Evolutionary conservation across 1,284 basidiomycete genomes (phyloP).

Genomic region (Microbotryomycetes sp.): DNA sequence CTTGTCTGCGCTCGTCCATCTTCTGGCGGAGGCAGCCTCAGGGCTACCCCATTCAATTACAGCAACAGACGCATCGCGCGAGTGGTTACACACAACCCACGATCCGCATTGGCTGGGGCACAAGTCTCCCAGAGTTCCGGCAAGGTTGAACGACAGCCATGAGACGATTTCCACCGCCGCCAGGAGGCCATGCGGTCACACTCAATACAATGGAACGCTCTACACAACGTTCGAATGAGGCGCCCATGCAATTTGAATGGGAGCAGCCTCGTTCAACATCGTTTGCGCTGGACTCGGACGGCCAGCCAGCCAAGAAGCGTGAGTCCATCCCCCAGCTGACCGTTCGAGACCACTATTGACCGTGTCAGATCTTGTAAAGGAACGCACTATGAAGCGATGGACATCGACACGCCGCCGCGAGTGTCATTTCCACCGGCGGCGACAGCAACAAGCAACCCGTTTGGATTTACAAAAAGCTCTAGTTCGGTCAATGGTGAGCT

Average conservation of each 20-base stretch:
- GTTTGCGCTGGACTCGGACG: not conserved
- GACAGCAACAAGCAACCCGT: slow-evolving; percentile 8
- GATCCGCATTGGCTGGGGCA: too few relatives aligned
- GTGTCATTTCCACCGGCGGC: slow-evolving; percentile 11
- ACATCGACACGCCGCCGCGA: slow-evolving; percentile 31
- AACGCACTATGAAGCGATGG: slow-evolving; percentile 34
- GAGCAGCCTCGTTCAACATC: slow-evolving; percentile 19
- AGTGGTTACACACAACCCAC: too few relatives aligned
- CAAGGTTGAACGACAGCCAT: too few relatives aligned
- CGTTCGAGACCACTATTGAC: too few relatives aligned
- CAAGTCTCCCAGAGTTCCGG: too few relatives aligned
- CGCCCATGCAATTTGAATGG: slow-evolving; percentile 34
- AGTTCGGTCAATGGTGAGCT: too few relatives aligned
- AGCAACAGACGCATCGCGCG: too few relatives aligned
- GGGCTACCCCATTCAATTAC: too few relatives aligned
- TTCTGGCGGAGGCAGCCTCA: too few relatives aligned
- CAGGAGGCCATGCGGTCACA: slow-evolving; percentile 1
- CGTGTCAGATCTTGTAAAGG: slow-evolving; percentile 20
- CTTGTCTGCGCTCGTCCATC: too few relatives aligned
- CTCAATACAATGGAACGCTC: not conserved
- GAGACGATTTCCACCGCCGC: slow-evolving; percentile 27
- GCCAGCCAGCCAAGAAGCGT: slow-evolving; percentile 27
- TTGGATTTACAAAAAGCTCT: slow-evolving; percentile 7
- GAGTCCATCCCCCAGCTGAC: not conserved
- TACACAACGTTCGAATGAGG: slow-evolving; percentile 12